These are phyloP conservation scores for Debaryomycetaceae sp. DNA, from an alignment of 1,139 yeast genomes.

Conservation along the genomic window DNA sequence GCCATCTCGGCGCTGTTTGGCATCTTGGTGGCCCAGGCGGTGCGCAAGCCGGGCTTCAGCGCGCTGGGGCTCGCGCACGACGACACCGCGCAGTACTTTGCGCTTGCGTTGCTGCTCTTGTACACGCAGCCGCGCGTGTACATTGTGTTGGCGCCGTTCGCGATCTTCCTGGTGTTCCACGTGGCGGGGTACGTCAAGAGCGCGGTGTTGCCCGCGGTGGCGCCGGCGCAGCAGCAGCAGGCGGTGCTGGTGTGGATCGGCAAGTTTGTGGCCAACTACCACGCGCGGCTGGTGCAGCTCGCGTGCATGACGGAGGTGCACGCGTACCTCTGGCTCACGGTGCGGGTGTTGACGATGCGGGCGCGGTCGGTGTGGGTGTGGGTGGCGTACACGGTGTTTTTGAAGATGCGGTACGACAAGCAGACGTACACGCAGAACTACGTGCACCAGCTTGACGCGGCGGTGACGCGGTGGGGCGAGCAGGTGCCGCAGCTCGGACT, in stretches of 20 bases:
- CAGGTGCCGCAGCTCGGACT: slow-evolving; percentile 52
- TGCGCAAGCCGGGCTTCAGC: slow-evolving; percentile 20
- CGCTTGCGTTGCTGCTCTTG: slow-evolving; percentile 49
- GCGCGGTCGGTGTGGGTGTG: slow-evolving; percentile 55
- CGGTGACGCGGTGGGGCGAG: slow-evolving; percentile 36
- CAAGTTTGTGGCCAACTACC: slow-evolving; percentile 48
- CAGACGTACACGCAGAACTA: slow-evolving; percentile 65
- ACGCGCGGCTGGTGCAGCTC: slow-evolving; percentile 58
- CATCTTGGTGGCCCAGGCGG: slow-evolving; percentile 54
- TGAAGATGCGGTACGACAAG: slow-evolving; percentile 70
- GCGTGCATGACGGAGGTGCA: slow-evolving; percentile 65
- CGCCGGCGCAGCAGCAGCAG: slow-evolving; percentile 37
- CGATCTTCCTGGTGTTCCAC: slow-evolving; percentile 64
- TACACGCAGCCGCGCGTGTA: slow-evolving; percentile 40
- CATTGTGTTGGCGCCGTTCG: slow-evolving; percentile 54
- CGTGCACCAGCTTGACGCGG: slow-evolving; percentile 59
- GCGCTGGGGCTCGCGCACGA: slow-evolving; percentile 29
- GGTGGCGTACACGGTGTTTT: slow-evolving; percentile 48
- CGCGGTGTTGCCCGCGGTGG: slow-evolving; percentile 56
- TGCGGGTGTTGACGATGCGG: slow-evolving; percentile 52
- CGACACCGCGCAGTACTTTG: slow-evolving; percentile 59
- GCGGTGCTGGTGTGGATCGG: slow-evolving; percentile 33
- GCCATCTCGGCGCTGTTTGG: slow-evolving; percentile 71
- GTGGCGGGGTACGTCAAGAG: slow-evolving; percentile 55
- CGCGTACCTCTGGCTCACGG: slow-evolving; percentile 37